Evolutionary conservation across 2,329 filamentous ascomycete species (phyloP), one percentile per base, ranked within the genome.

Genomic region (Alternaria ethzedia): DNA sequence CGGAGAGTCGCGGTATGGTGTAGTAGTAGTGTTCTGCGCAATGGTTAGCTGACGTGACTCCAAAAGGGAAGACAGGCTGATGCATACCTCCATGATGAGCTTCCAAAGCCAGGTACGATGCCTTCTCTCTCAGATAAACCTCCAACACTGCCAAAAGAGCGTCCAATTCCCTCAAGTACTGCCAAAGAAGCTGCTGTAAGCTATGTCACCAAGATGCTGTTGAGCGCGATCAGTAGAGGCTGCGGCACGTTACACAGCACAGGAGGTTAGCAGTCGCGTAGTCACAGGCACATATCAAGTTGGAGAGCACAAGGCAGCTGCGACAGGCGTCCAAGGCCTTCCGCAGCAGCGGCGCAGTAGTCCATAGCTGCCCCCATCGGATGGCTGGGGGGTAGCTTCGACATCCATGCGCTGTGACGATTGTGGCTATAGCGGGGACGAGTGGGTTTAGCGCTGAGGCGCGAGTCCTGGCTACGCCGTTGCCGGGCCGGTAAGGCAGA

Each of bases 351-450:
- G 36, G 43, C 44, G 28, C 44, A 47, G 46, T 49, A 61, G 57
- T 54, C 49, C 36, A 54, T 58, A 17, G 46, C 30, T 30, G 58
- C 62, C 47, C 43, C 47, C 58, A 49, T 36, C 52, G 11, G 54
- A 58, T 56, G 62, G 54, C 62, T 62, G 44, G 57, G 57, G 44
- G 54, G 51, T 54, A 47, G 49, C 41, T 45, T 21, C 21, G 21
- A 32, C 26, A 47, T 44, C 44, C 28, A 47, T 47, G 58, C 58
- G 23, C 30, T 50, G 54, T 57, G 62, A 61, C 58, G 59, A 55
- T 21, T 58, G 62, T 65, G 62, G 62, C 54, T 65, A 54, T 45
- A 43, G 50, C 52, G 57, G 26, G 55, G 23, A n/a, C 49, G 12
- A 17, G 23, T 41, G 15, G 32, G 47, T 59, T 64, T 64, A 64